Percentiles rank a stretch among this genome's conserved stretches.
Conservation (phyloP, 1,139 yeast genomes). For the Scheffersomyces insectosa region DNA sequence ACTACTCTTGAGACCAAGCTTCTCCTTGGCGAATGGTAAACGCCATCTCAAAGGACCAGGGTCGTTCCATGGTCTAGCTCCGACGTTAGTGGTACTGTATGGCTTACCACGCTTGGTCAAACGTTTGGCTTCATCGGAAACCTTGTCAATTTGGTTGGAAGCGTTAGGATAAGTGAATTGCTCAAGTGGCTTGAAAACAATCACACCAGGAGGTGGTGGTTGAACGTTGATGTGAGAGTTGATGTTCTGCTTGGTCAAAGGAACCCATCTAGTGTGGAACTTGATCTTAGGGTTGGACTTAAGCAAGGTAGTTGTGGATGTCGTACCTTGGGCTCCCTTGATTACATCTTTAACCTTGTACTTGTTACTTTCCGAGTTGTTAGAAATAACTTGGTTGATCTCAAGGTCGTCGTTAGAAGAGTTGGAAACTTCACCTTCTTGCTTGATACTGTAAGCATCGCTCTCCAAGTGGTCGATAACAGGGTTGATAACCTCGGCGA, state of each 20-base stretch:
- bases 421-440: slow-evolving; percentile 5
- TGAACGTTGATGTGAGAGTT: slow-evolving; percentile 58
- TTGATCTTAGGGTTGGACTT: slow-evolving; percentile 31
- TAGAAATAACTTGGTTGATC: slow-evolving; percentile 37
- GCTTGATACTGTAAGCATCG: slow-evolving; percentile 3
- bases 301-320: slow-evolving; percentile 25
- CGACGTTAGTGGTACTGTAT: slow-evolving; percentile 44
- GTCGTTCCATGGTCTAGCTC: slow-evolving; percentile 90
- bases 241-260: slow-evolving; percentile 56
- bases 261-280: slow-evolving; percentile 80
- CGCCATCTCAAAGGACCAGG: slow-evolving; percentile 65
- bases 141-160: slow-evolving; percentile 68
- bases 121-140: slow-evolving; percentile 67
- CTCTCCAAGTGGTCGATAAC: slow-evolving; percentile 22
- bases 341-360: slow-evolving; percentile 13
- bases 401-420: slow-evolving; percentile 32
- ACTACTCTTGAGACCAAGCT: slow-evolving; percentile 10
- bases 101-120: slow-evolving; percentile 63
- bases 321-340: slow-evolving; percentile 14
- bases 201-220: slow-evolving; percentile 89
- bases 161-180: slow-evolving; percentile 81
- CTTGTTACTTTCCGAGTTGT: slow-evolving; percentile 13
- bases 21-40: slow-evolving; percentile 30
- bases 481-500: slow-evolving; percentile 71
- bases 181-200: slow-evolving; percentile 83